Base-by-base conservation (phyloP, 768 basidiomycete species). In the Sporobolomyces phaffii region DNA sequence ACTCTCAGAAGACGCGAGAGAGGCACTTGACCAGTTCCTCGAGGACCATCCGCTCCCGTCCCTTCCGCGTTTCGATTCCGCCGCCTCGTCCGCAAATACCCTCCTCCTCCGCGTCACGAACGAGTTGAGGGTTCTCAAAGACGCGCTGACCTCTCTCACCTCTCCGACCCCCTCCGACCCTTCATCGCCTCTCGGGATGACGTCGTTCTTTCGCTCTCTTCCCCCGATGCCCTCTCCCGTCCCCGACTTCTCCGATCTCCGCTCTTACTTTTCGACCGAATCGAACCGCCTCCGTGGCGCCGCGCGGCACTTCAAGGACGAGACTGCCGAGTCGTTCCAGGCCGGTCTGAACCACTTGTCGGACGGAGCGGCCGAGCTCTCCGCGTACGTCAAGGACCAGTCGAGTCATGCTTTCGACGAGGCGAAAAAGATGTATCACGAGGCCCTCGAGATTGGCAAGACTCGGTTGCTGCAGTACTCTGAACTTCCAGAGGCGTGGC, bases 401-500 rank as follows among this genome's bases (percentile, higher is more conserved):
- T 44, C 59, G 44, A 20, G 18, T 14, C 45, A 40, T 13, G 67
- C 52, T 3, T 7, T 72, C 22, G 66, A 69, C 43, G 67, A 72
- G 53, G 67, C 64, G 29, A 41, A 5, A 24, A 50, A 44, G 56
- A 68, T 72, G 67, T 72, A 72, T 24, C 64, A 69, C 15, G 26
- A 17, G 0, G 66, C 71, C 33, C 47, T 72, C 34, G 71, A 72
- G 62, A 47, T 59, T n/a, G 74, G 74, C 13, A 47, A 59, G 36
- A 59, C 52, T 24, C 20, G 76, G 31, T 43, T 77, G 62, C 52
- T 77, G n/a, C 26, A 51, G 54, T 77, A 73, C 47, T 65, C 70
- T 18, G 76, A 77, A 43, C 58, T 77, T 29, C 76, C 76, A 15
- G 24, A 43, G 20, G 62, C 69, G 18, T 77, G 75, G 75, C 49